Percentiles rank a stretch among this genome's conserved stretches.
These are phyloP conservation scores for Vitis labrusca DNA, from an alignment of 164 flowering plant genomes.

Conservation along the genomic window DNA sequence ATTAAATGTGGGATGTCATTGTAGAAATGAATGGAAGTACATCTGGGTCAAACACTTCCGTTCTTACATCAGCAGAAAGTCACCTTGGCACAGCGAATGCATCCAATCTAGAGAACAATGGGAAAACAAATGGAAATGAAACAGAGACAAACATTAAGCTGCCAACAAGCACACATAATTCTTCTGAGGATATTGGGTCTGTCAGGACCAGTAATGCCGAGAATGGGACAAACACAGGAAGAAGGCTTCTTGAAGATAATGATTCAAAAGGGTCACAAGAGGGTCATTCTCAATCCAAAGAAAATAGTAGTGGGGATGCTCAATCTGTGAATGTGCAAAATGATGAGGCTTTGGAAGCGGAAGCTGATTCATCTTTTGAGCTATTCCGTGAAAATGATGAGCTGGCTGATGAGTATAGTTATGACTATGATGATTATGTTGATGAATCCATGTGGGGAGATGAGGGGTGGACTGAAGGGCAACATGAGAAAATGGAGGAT, in stretches of 20 bases:
- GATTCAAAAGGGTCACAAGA: conserved; percentile 34
- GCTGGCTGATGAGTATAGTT: conserved; percentile 91
- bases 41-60: conserved; percentile 26
- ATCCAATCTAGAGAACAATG: conserved; percentile 17
- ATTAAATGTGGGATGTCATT: conserved; percentile 6
- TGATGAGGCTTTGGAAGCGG: conserved; percentile 73
- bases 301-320: conserved; percentile 25
- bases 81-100: conserved; percentile 14
- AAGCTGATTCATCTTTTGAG: conserved; percentile 93
- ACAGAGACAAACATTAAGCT: conserved; percentile 37
- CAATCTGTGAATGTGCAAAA: conserved; percentile 77
- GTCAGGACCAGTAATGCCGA: conserved; percentile 21
- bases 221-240: conserved; percentile 41
- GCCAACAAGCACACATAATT: conserved; percentile 35
- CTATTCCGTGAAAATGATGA: conserved; percentile 88
- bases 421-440: conserved; percentile 98
- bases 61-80: conserved; percentile 21
- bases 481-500: conserved; percentile 81
- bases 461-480: conserved; percentile 86
- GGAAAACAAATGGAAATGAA: conserved; percentile 2
- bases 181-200: conserved; percentile 30
- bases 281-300: conserved; percentile 38
- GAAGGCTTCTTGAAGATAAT: conserved; percentile 75
- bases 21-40: conserved; percentile 41
- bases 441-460: conserved; percentile 95